A percentile compares a stretch with the other conserved stretches of the same genome.
These are phyloP conservation scores for Globisporangium cylindrosporum DNA, from an alignment of 352 stramenopile species.

Conservation along the genomic window DNA sequence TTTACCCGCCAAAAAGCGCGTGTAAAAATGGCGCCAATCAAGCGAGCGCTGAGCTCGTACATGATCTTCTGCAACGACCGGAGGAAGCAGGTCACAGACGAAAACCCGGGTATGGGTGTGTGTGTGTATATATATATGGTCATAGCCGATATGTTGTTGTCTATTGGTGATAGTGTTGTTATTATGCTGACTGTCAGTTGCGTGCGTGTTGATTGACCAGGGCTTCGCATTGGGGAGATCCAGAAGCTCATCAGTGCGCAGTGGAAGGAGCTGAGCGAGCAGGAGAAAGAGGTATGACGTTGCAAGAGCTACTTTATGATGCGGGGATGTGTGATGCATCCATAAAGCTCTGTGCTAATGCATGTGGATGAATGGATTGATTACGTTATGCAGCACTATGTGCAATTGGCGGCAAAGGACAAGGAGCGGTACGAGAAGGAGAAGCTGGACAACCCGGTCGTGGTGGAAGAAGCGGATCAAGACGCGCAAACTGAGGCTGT, in stretches of 20 bases:
- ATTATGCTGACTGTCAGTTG: background rate
- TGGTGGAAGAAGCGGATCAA: constrained; percentile 49
- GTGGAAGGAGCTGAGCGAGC: constrained; percentile 83
- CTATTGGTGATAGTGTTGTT: background rate
- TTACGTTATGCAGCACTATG: constrained; percentile 49
- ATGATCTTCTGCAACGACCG: constrained; percentile 80
- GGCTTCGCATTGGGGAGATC: constrained; percentile 65
- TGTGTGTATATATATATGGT: background rate
- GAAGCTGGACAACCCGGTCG: constrained; percentile 57
- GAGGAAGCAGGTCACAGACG: constrained; percentile 60
- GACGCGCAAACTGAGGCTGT: constrained; percentile 31
- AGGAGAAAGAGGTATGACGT: constrained; percentile 72
- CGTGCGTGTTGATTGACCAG: constrained; percentile 13
- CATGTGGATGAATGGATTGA: background rate
- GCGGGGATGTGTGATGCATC: background rate
- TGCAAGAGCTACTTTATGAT: too few relatives aligned
- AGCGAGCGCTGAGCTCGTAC: constrained; percentile 87
- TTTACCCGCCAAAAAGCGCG: constrained; percentile 8
- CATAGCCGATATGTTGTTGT: background rate
- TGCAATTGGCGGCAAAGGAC: constrained; percentile 82
- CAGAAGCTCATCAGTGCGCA: constrained; percentile 89
- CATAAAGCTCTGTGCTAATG: background rate
- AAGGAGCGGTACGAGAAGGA: constrained; percentile 82
- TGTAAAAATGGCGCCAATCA: constrained; percentile 48
- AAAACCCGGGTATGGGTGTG: constrained; percentile 42